Percentiles rank a stretch among this genome's conserved stretches.
Evolutionary conservation across 2,329 filamentous ascomycete species (phyloP).

Genomic region (Fusarium gaditjirri): DNA sequence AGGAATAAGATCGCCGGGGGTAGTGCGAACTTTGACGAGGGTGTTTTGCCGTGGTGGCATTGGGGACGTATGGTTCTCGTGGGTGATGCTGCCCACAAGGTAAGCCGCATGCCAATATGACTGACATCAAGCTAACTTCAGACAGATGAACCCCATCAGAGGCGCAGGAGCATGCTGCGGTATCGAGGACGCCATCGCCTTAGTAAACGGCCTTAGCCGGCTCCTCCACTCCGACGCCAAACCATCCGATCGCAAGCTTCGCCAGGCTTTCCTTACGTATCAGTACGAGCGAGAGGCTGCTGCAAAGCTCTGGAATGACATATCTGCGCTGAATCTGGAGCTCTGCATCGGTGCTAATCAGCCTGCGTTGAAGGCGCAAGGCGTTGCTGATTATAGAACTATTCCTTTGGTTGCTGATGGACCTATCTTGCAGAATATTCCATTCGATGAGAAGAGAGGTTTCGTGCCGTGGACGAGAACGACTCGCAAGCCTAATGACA

Average conservation of each 20-base stretch:
- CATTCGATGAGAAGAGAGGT: neutral
- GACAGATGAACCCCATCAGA: slow-evolving; percentile 23
- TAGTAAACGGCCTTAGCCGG: slow-evolving; percentile 9
- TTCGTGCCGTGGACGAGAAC: slow-evolving; percentile 12
- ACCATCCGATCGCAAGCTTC: neutral
- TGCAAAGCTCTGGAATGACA: slow-evolving; percentile 14
- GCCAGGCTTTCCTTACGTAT: slow-evolving; percentile 1
- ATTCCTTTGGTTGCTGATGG: slow-evolving; percentile 12
- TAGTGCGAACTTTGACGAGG: slow-evolving; percentile 25
- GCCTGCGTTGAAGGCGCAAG: neutral
- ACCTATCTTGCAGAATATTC: slow-evolving; percentile 3
- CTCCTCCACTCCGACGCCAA: neutral
- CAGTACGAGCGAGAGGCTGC: slow-evolving; percentile 11
- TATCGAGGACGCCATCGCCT: slow-evolving; percentile 10
- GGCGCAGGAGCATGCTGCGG: slow-evolving; percentile 26
- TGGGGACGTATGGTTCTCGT: slow-evolving; percentile 27
- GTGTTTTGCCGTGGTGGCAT: slow-evolving; percentile 21
- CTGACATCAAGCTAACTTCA: neutral
- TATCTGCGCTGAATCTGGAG: slow-evolving; percentile 8
- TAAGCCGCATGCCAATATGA: fast-evolving
- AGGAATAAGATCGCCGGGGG: slow-evolving; percentile 15
- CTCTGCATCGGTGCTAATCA: slow-evolving; percentile 12
- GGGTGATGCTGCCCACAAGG: slow-evolving; percentile 24
- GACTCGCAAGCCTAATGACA: neutral
- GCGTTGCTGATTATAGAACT: neutral